phyloP scores from a whole-genome alignment of 2,329 filamentous ascomycete genomes.

The Ophiostoma quercus region DNA sequence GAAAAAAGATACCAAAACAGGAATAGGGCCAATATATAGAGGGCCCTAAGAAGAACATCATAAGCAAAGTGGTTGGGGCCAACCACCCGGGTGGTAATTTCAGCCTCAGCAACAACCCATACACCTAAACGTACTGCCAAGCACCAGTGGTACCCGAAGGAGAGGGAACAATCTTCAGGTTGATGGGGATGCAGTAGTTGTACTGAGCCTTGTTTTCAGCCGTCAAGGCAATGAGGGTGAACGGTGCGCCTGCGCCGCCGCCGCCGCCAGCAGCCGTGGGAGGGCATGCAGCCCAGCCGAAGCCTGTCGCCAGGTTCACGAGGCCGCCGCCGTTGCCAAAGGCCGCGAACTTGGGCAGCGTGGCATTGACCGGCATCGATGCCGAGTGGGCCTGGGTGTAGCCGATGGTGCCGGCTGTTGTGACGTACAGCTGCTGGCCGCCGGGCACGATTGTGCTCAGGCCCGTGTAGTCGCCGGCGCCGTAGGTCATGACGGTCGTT shows the following conservation, averaged over 20 bases:
- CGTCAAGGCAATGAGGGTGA: slow-evolving; percentile 32
- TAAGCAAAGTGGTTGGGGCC: not conserved
- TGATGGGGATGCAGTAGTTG: slow-evolving; percentile 30
- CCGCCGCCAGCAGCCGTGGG: slow-evolving; percentile 28
- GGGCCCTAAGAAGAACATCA: not conserved
- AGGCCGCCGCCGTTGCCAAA: slow-evolving; percentile 35
- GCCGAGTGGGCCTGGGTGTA: slow-evolving; percentile 37
- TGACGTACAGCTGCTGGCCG: slow-evolving; percentile 34
- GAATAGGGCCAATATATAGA: not conserved
- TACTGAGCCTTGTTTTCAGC: slow-evolving; percentile 29
- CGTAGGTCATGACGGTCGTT: slow-evolving; percentile 29
- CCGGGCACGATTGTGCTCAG: slow-evolving; percentile 35
- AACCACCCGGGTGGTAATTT: not conserved
- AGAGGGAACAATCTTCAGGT: slow-evolving; percentile 31
- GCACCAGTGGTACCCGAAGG: slow-evolving; percentile 29
- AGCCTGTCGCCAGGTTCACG: slow-evolving; percentile 34
- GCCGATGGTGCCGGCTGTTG: slow-evolving; percentile 30
- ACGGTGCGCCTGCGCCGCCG: slow-evolving; percentile 20
- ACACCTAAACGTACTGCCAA: slow-evolving; percentile 33
- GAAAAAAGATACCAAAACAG: not conserved
- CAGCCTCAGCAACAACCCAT: not conserved
- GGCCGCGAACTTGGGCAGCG: slow-evolving; percentile 30
- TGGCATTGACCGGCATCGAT: slow-evolving; percentile 31
- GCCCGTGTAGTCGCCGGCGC: slow-evolving; percentile 20
- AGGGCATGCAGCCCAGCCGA: slow-evolving; percentile 34